phyloP scores from a whole-genome alignment of 345 rosid genomes.

The Rhizophora apiculata region DNA sequence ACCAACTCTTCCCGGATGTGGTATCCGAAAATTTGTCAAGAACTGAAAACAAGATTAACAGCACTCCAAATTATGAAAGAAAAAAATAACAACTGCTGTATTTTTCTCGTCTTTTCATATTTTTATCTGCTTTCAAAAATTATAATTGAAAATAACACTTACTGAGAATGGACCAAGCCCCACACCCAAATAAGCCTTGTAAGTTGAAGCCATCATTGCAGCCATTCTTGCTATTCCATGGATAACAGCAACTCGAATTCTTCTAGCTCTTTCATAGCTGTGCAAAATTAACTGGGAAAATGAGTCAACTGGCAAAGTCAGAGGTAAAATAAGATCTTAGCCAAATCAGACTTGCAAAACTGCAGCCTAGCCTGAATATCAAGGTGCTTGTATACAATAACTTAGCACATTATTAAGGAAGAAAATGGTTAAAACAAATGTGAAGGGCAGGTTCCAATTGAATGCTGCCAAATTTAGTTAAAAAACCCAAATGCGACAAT shows the following conservation, averaged over 20 bases:
- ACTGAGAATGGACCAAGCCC: constrained; percentile 95
- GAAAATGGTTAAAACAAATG: too few species aligned
- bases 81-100: not conserved
- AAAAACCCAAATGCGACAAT: not conserved
- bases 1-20: constrained; percentile 86
- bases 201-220: constrained; percentile 93
- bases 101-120: constrained; percentile 1
- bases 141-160: constrained; percentile 18
- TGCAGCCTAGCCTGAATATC: not conserved
- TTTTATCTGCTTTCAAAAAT: not conserved
- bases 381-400: not conserved
- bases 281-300: constrained; percentile 2
- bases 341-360: not conserved
- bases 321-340: not conserved
- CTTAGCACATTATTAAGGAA: not conserved
- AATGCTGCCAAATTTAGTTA: not conserved
- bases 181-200: constrained; percentile 90
- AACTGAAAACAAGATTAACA: constrained; percentile 47
- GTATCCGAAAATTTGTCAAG: constrained; percentile 77
- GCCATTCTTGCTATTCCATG: constrained; percentile 95
- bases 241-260: constrained; percentile 71
- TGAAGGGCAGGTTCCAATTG: not conserved
- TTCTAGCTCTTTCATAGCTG: constrained; percentile 79
- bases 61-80: not conserved
- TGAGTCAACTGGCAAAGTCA: not conserved